These are phyloP conservation scores for Rubia yunnanensis DNA, from an alignment of 257 asterid genomes.

Conservation along the genomic window DNA sequence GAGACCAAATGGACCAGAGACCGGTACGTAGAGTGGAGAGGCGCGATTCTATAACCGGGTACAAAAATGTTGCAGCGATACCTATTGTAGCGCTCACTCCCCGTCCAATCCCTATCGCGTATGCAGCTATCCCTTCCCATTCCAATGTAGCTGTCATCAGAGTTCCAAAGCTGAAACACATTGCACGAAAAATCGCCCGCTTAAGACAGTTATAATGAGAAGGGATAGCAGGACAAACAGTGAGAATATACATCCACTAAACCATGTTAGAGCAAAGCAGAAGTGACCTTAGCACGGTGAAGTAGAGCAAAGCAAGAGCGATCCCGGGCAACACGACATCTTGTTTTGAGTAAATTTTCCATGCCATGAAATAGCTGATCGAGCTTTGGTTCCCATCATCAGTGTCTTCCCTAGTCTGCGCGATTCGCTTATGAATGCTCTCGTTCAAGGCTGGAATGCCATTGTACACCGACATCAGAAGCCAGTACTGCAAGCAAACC, in stretches of 20 bases:
- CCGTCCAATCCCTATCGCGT: conserved; percentile 75
- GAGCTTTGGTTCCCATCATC: not conserved
- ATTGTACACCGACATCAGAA: conserved; percentile 57
- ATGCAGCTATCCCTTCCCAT: conserved; percentile 90
- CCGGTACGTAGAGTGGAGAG: conserved; percentile 66
- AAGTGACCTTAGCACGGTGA: conserved; percentile 66
- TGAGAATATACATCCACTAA: too few relatives aligned
- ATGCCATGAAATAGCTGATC: conserved; percentile 42
- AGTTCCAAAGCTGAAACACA: conserved; percentile 65
- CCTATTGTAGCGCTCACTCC: conserved; percentile 76
- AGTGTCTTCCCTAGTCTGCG: conserved; percentile 25
- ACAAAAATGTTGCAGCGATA: conserved; percentile 71
- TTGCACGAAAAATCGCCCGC: not conserved
- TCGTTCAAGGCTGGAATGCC: conserved; percentile 61
- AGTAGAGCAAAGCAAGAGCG: conserved; percentile 67
- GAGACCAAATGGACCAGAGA: conserved; percentile 93
- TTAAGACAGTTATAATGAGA: too few relatives aligned
- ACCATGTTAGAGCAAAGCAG: too few relatives aligned
- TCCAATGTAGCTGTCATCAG: conserved; percentile 84
- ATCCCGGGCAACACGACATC: conserved; percentile 74
- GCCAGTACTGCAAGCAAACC: conserved; percentile 59
- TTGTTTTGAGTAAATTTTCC: conserved; percentile 67
- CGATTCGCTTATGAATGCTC: conserved; percentile 27
- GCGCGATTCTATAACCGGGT: conserved; percentile 49
- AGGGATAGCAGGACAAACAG: too few relatives aligned